Evolutionary conservation across 148 eudicot genomes (phyloP), one percentile per base, ranked within the genome.

Genomic region (Drosera capensis): DNA sequence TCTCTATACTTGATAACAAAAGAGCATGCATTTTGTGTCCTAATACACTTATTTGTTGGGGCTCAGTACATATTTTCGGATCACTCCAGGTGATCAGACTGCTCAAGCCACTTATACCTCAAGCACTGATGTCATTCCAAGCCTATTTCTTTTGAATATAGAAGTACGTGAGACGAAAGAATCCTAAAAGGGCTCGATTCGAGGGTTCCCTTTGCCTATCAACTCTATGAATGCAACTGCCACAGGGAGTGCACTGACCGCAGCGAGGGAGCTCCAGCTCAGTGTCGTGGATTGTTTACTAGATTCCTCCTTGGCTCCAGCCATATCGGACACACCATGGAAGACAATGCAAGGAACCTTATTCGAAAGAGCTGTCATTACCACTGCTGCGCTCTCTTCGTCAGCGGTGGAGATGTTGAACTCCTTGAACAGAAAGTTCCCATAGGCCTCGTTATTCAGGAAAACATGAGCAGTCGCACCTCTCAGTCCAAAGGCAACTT

Each of bases 331-430:
- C 9, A 77, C 46, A 0, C 76, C 83, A 23, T 79, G 79, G 20
- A 77, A 70, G 38, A 73, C 73, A 1, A 73, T 20, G 51, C 73
- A 67, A 8, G 84, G 76, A 36, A 72, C 72, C 21, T 64, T 67
- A 49, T 73, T 77, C 5, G 84, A 54, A 38, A 73, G 26, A 11
- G 68, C 54, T 20, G 73, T 48, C 79, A 70, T 48, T 14, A 70
- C 58, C 3, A 77, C 45, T 18, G 84, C 79, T 15, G 71, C 74
- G 54, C 79, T 77, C 64, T 77, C 84, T 56, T 73, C 84, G 21
- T 77, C 84, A 7, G 54, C 71, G 1, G 67, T 72, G 22, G 79
- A 77, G 21, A 77, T 55, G 45, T 63, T 64, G 61, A 70, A 58
- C 48, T 70, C 51, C 12, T 58, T 26, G 38, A 39, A 55, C 21